Conservation (phyloP, 1,284 basidiomycete species). For the Sparassis latifolia region DNA sequence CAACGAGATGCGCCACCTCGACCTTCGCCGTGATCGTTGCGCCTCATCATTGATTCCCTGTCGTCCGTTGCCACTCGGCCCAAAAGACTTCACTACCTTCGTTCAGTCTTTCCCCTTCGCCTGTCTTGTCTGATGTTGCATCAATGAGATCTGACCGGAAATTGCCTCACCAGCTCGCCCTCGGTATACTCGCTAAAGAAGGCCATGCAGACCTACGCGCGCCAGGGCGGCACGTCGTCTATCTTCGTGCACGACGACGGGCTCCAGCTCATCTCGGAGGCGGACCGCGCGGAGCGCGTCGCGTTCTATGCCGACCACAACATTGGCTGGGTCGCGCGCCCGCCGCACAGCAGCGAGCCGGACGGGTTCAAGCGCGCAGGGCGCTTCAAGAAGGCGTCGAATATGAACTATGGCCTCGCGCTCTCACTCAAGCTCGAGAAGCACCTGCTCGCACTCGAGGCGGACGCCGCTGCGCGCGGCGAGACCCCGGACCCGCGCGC, state of each 20-base stretch:
- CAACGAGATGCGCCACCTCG: too few species aligned
- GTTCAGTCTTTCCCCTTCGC: too few species aligned
- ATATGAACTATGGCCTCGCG: conserved; percentile 51
- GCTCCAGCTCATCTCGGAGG: conserved; percentile 31
- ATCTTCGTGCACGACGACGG: conserved; percentile 81
- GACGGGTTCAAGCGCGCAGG: conserved; percentile 48
- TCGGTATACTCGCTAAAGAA: conserved; percentile 79
- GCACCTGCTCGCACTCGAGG: conserved; percentile 40
- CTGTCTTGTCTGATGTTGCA: too few species aligned
- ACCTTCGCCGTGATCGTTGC: too few species aligned
- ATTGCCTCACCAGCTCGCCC: conserved; percentile 40
- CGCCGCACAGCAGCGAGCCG: conserved; percentile 35
- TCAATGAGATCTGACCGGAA: too few species aligned
- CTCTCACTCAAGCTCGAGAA: conserved; percentile 48
- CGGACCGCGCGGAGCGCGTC: conserved; percentile 30
- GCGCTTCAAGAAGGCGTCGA: conserved; percentile 57
- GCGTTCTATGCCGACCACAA: conserved; percentile 49
- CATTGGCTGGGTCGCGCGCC: conserved; percentile 51
- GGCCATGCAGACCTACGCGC: conserved; percentile 82
- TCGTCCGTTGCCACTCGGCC: too few species aligned
- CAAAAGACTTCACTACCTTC: too few species aligned
- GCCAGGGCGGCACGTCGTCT: conserved; percentile 72
- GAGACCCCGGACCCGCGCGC: conserved; percentile 7
- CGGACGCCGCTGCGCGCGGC: conserved; percentile 24
- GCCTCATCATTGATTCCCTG: too few species aligned